These are phyloP conservation scores for Xylaria sp. DNA, from an alignment of 2,329 filamentous ascomycete genomes.

Conservation along the genomic window DNA sequence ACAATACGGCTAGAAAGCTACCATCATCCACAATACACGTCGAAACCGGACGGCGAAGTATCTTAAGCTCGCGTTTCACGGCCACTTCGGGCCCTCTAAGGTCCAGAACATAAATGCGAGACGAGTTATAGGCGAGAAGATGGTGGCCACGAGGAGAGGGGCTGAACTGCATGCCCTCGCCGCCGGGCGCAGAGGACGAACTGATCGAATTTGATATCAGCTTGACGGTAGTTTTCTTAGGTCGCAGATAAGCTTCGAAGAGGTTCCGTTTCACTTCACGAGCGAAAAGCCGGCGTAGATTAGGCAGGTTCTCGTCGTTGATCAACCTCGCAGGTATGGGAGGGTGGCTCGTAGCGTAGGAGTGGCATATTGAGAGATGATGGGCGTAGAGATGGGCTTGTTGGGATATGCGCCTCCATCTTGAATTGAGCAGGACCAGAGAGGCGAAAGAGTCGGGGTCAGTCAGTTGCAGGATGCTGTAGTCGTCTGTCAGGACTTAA, in stretches of 20 bases:
- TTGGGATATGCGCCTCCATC: constrained; percentile 73
- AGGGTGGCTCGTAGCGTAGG: constrained; percentile 63
- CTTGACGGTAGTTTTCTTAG: constrained; percentile 76
- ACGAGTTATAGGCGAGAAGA: constrained; percentile 85
- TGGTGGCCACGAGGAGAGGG: constrained; percentile 80
- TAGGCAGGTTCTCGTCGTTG: constrained; percentile 63
- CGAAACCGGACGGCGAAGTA: constrained; percentile 77
- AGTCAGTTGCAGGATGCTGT: constrained; percentile 68
- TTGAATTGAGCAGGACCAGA: constrained; percentile 70
- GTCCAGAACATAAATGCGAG: constrained; percentile 82
- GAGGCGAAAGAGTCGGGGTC: constrained; percentile 74
- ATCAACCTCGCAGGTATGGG: constrained; percentile 50
- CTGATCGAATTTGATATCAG: constrained; percentile 86
- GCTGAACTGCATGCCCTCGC: constrained; percentile 86
- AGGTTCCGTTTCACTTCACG: constrained; percentile 79
- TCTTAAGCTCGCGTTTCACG: constrained; percentile 82
- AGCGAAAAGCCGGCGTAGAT: constrained; percentile 72
- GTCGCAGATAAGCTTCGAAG: constrained; percentile 79
- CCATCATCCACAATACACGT: constrained; percentile 84
- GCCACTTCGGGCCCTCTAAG: constrained; percentile 67
- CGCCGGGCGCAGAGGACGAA: constrained; percentile 82
- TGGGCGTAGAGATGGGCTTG: constrained; percentile 70
- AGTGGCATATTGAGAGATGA: constrained; percentile 70
- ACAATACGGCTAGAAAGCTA: constrained; percentile 79
- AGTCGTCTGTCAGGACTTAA: constrained; percentile 29